Evolutionary conservation across 148 eudicot species (phyloP), one percentile per base, ranked within the genome.

Genomic region (Heliosperma pusillum): DNA sequence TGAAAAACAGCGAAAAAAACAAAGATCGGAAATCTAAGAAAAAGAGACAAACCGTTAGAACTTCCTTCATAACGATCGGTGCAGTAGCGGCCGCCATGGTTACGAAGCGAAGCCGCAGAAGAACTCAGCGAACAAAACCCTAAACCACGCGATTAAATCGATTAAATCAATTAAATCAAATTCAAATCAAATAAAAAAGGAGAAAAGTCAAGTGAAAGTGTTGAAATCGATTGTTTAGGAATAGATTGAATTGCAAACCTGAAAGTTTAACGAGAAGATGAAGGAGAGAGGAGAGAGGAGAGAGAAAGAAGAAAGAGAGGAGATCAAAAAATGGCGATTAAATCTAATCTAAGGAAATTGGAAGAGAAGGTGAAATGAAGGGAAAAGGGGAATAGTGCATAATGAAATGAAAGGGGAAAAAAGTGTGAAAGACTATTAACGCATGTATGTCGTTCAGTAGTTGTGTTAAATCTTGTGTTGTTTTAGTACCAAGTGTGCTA

Each of bases 1-100:
- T 24, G 40, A 36, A 44, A 53, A 17, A 10, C 3, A 69, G 19
- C 26, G 21, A 6, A 36, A 17, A 17, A 59, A 61, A 22, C 7
- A 44, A 25, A 75, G 77, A 78, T 72, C 81, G 22, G 30, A 33
- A 72, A 10, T 70, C 26, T 8, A 50, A 5, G 5, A 29, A 47
- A 25, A 25, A 2, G 60, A 72, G 59, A 66, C 76, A 52, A 79
- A 96, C 99, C 97, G 99, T 95, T 9, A 95, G 84, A 64, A 88
- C 85, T 83, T 95, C 99, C 42, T 84, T 88, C 99, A 95, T 95
- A 75, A 88, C 83, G 87, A 95, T 92, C 81, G 99, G 99, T 44
- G 99, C 97, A 79, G 88, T 95, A 3, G 99, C 97, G 72, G 99
- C 94, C 85, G 99, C 97, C 99, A 95, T 95, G 86, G 82, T 85